These are phyloP conservation scores for Rhodotorula sp. DNA, from an alignment of 1,284 basidiomycete genomes.

Conservation along the genomic window DNA sequence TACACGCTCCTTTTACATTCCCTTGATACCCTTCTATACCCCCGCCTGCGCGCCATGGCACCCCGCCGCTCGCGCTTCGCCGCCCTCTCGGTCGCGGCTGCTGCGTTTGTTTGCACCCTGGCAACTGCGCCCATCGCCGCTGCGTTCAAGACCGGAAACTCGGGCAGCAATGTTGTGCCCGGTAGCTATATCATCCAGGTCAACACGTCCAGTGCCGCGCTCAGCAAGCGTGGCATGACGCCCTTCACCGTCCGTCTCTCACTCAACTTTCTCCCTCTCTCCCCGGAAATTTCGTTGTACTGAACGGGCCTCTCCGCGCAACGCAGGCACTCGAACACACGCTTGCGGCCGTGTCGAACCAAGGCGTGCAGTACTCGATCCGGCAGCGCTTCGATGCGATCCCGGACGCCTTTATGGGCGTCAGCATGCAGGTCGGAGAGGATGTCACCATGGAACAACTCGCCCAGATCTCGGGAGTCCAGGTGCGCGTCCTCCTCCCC, in stretches of 20 bases:
- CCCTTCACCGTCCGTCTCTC: conserved; percentile 14
- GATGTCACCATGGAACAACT: conserved; percentile 17
- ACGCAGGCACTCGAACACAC: conserved; percentile 16
- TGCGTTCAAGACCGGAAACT: background rate
- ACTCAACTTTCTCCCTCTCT: background rate
- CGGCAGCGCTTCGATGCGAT: conserved; percentile 18
- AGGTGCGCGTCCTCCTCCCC: conserved; percentile 3
- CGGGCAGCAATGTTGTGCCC: conserved; percentile 10
- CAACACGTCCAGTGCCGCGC: conserved; percentile 1
- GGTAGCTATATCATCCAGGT: conserved; percentile 31
- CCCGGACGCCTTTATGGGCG: conserved; percentile 26
- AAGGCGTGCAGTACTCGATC: conserved; percentile 13
- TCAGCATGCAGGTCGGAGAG: conserved; percentile 20
- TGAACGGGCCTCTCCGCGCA: background rate
- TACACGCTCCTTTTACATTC: background rate
- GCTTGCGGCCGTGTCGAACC: conserved; percentile 6
- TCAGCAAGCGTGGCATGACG: conserved; percentile 26
- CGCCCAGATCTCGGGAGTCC: conserved; percentile 19
- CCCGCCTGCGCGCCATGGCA: background rate
- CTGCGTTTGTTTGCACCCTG: background rate
- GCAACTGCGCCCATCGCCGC: background rate
- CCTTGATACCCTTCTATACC: background rate
- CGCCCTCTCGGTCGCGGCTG: background rate
- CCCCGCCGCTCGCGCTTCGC: background rate
- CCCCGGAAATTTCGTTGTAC: background rate